These are phyloP conservation scores for Exidia glandulosa DNA, from an alignment of 768 basidiomycete species.

Conservation along the genomic window DNA sequence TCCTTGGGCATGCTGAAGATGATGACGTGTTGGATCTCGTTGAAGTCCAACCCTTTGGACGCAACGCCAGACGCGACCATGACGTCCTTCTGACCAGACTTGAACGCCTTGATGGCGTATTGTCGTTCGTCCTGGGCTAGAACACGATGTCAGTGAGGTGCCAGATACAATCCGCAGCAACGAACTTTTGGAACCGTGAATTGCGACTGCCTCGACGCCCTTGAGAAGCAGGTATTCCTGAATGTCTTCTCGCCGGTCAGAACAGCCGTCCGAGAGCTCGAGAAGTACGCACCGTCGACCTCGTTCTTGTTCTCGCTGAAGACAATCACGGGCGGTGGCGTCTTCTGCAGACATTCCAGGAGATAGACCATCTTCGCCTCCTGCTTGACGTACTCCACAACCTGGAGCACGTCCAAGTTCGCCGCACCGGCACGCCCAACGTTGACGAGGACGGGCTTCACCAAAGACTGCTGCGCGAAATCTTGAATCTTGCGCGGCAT, in stretches of 20 bases:
- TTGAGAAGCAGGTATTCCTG: constrained; percentile 95
- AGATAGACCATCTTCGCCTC: constrained; percentile 99
- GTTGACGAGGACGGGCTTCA: constrained; percentile 89
- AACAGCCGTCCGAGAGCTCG: background rate
- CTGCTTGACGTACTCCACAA: constrained; percentile 98
- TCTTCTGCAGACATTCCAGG: constrained; percentile 95
- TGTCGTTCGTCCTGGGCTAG: constrained; percentile 96
- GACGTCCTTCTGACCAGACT: constrained; percentile 93
- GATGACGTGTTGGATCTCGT: constrained; percentile 97
- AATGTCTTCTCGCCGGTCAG: constrained; percentile 55
- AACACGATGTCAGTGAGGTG: background rate
- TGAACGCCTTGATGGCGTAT: constrained; percentile 97
- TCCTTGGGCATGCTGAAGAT: constrained; percentile 99
- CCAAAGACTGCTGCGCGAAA: constrained; percentile 94
- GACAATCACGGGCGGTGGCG: constrained; percentile 92
- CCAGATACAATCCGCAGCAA: constrained; percentile 2
- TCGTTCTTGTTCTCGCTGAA: constrained; percentile 99
- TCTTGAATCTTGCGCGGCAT: constrained; percentile 99
- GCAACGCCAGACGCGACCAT: constrained; percentile 99
- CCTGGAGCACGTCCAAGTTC: constrained; percentile 89
- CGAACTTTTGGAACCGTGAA: constrained; percentile 94
- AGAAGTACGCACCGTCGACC: constrained; percentile 69
- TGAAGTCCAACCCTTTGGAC: constrained; percentile 97
- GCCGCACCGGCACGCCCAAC: constrained; percentile 97
- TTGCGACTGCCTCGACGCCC: constrained; percentile 96